Evolutionary conservation across 306 rosid species (phyloP).

Genomic region (Ormosia emarginata): DNA sequence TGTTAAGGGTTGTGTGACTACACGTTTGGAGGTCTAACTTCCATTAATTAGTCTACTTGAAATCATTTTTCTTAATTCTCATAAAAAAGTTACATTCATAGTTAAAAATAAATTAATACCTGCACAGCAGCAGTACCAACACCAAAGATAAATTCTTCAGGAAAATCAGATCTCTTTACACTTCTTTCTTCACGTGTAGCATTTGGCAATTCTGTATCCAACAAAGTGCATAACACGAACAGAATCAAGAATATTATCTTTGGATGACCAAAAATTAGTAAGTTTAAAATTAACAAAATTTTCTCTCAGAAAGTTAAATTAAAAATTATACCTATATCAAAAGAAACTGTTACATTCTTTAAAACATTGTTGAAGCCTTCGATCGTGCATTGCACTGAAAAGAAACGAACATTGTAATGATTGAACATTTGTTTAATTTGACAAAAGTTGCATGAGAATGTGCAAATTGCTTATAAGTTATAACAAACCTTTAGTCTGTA

Average conservation of each 20-base stretch:
- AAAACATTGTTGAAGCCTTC: background rate
- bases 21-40: too few relatives aligned
- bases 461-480: background rate
- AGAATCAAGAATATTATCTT: too few relatives aligned
- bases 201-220: background rate
- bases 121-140: slow-evolving; percentile 15
- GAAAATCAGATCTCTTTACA: slow-evolving; percentile 11
- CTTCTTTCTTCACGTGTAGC: background rate
- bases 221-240: too few relatives aligned
- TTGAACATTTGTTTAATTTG: background rate
- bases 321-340: background rate
- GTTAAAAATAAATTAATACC: background rate
- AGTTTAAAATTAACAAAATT: background rate
- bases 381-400: background rate
- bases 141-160: slow-evolving; percentile 24
- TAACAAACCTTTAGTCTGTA: background rate
- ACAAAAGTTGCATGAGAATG: background rate
- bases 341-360: background rate
- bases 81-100: background rate
- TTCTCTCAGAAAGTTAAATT: background rate
- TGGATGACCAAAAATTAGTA: background rate
- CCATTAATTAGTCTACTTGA: background rate
- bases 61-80: background rate
- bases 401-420: background rate
- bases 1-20: too few relatives aligned